Evolutionary conservation across 768 basidiomycete species (phyloP), one percentile per base, ranked within the genome.

Genomic region (Arthromyces matolae): DNA sequence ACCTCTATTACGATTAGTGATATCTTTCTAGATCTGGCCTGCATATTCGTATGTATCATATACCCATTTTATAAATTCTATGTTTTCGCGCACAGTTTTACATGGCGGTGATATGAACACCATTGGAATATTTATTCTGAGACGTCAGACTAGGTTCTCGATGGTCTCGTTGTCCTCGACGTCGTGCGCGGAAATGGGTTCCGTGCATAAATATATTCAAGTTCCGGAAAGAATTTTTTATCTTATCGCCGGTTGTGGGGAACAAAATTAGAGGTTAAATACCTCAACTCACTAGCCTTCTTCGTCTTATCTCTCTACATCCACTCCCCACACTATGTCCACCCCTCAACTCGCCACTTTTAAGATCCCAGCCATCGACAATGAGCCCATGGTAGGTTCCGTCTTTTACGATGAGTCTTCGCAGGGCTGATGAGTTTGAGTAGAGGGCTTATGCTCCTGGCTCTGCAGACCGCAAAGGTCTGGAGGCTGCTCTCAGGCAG

Each of bases 331-430:
- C 59, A n/a, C n/a, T 61, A 86, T 86, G 84, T 61, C 80, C 33
- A 78, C 76, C 46, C 81, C 89, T 38, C 86, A 89, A 60, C 83
- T 95, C 38, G 93, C 89, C 16, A 58, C 80, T 4, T 96, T 94
- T 83, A 86, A 84, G 63, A 79, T 92, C 48, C 95, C 95, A 18
- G 73, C 68, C 19, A 75, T 93, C 61, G 78, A 87, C 47, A 99
- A 99, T 83, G 96, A 98, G 70, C 89, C 91, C 33, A 87, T 97
- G 88, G 91, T 91, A 58, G 63, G 8, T 13, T 24, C 47, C 20
- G 14, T 20, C 14, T 3, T 14, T 19, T 22, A 24, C 23, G n/a
- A 28, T 12, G 13, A 16, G n/a, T 24, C 16, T 24, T 44, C 19
- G n/a, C 5, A 10, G 16, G 31, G 18, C 27, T 44, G 33, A 48